Evolutionary conservation across 306 rosid genomes (phyloP).

Genomic region (Begonia fuchsioides): DNA sequence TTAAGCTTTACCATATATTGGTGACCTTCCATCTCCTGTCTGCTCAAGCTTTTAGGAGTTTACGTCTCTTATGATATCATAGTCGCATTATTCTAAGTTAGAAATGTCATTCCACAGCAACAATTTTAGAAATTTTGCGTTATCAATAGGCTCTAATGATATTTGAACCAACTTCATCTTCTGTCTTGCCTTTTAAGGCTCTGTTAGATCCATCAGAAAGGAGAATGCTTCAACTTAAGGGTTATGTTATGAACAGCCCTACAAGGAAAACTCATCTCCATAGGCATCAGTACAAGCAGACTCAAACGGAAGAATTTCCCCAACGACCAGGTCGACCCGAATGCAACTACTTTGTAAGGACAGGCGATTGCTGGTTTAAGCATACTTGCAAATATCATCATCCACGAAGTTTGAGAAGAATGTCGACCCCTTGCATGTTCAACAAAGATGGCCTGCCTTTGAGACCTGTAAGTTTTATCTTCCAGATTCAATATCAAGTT

Average conservation of each 20-base stretch:
- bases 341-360: constrained; percentile 75
- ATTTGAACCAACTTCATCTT: constrained; percentile 2
- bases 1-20: no score
- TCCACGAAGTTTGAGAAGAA: constrained; percentile 48
- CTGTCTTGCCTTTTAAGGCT: constrained; percentile 39
- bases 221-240: constrained; percentile 43
- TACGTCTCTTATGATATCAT: no score
- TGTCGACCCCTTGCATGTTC: constrained; percentile 32
- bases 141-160: no score
- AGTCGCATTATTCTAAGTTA: no score
- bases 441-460: constrained; percentile 88
- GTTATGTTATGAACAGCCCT: constrained; percentile 43
- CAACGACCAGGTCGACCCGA: constrained; percentile 93
- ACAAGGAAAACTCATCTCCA: constrained; percentile 39
- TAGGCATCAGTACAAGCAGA: constrained; percentile 31
- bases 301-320: constrained; percentile 46
- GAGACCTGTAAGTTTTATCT: constrained; percentile 64
- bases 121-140: no score
- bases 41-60: no score
- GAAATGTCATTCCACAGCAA: no score
- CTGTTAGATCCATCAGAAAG: constrained; percentile 54
- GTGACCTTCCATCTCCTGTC: no score
- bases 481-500: not conserved
- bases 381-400: constrained; percentile 81
- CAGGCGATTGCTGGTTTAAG: constrained; percentile 75